Percentiles rank a stretch among this genome's conserved stretches.
phyloP scores from a whole-genome alignment of 1,139 yeast genomes.

The Petasospora rhodanensis region DNA sequence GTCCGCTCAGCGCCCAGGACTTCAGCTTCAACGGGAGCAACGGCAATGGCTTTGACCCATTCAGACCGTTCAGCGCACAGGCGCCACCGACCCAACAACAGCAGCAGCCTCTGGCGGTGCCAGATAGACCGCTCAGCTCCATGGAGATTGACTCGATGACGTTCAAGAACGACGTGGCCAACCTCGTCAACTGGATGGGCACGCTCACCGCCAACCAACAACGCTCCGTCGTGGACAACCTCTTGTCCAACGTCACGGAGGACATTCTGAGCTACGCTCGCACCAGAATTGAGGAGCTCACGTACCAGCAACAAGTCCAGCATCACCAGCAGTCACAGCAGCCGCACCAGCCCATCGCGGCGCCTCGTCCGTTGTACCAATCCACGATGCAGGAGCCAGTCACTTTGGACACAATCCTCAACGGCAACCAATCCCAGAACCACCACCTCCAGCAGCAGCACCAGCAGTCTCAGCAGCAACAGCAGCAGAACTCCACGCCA shows the following conservation, averaged over 20 bases:
- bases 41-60: conserved; percentile 19
- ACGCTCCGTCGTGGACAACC: conserved; percentile 53
- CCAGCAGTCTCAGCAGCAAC: no score
- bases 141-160: conserved; percentile 30
- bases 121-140: conserved; percentile 28
- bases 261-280: conserved; percentile 45
- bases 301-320: conserved; percentile 16
- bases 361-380: no score
- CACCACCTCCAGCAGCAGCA: no score
- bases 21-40: conserved; percentile 13
- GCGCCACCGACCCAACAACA: not conserved
- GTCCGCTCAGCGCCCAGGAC: conserved; percentile 28
- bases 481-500: no score
- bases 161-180: conserved; percentile 44
- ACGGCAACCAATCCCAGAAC: conserved; percentile 18
- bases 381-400: conserved; percentile 30
- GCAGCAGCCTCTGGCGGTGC: conserved; percentile 11
- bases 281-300: conserved; percentile 29
- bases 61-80: conserved; percentile 24
- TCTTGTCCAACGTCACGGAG: conserved; percentile 45
- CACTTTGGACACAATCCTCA: conserved; percentile 34
- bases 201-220: conserved; percentile 53
- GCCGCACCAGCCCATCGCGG: conserved; percentile 26
- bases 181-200: conserved; percentile 58
- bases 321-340: conserved; percentile 28